phyloP scores from a whole-genome alignment of 2,329 filamentous ascomycete genomes.

The Periconia sp. region DNA sequence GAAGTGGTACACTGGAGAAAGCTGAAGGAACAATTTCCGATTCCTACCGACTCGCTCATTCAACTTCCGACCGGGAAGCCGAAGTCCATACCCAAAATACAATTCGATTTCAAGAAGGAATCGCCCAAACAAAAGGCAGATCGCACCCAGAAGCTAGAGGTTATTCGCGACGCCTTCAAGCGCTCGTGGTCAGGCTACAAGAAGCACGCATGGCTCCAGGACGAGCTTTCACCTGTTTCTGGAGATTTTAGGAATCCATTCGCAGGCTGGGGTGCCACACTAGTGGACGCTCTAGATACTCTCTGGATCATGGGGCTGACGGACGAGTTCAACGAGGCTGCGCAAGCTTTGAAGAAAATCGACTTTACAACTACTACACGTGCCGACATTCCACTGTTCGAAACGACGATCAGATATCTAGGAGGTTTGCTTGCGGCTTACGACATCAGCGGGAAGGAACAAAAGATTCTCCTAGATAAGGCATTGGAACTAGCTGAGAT shows the following conservation, averaged over 20 bases:
- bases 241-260: conserved; percentile 78
- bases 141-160: conserved; percentile 67
- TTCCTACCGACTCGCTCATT: conserved; percentile 73
- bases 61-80: conserved; percentile 74
- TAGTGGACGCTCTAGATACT: conserved; percentile 78
- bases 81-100: conserved; percentile 75
- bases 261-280: conserved; percentile 86
- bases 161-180: conserved; percentile 75
- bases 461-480: conserved; percentile 63
- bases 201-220: conserved; percentile 80
- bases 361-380: conserved; percentile 64
- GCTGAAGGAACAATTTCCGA: conserved; percentile 76
- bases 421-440: conserved; percentile 74
- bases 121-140: conserved; percentile 55
- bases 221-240: conserved; percentile 79
- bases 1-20: conserved; percentile 72
- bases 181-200: conserved; percentile 86
- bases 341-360: conserved; percentile 63
- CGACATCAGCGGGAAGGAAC: conserved; percentile 65
- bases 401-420: conserved; percentile 74
- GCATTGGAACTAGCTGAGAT: conserved; percentile 68
- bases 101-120: conserved; percentile 74
- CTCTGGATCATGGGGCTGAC: conserved; percentile 74
- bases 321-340: conserved; percentile 69
- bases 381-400: conserved; percentile 68